phyloP scores from a whole-genome alignment of 495 filamentous ascomycete species.

The Viridothelium virens region DNA sequence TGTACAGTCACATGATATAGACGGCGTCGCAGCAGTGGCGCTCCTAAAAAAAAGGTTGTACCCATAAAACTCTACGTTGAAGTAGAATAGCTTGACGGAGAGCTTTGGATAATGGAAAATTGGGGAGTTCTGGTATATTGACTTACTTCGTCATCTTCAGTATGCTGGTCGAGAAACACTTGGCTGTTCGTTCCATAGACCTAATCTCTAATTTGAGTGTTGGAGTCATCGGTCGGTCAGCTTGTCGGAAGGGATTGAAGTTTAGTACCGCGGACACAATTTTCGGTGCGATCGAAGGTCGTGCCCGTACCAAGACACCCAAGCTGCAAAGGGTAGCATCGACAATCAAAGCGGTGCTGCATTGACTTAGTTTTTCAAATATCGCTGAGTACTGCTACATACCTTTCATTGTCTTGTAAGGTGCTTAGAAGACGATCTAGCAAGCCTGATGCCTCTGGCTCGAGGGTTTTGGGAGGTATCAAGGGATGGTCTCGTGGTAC shows the following conservation, averaged over 20 bases:
- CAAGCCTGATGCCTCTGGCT: slow-evolving; percentile 83
- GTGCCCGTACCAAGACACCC: slow-evolving; percentile 66
- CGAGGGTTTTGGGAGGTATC: slow-evolving; percentile 67
- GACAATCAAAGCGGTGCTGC: slow-evolving; percentile 78
- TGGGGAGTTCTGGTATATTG: too few species aligned
- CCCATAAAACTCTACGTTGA: too few species aligned
- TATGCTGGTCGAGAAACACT: slow-evolving; percentile 71
- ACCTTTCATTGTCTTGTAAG: slow-evolving; percentile 81
- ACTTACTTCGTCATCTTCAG: slow-evolving; percentile 48
- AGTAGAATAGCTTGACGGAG: too few species aligned
- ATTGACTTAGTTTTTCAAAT: slow-evolving; percentile 13
- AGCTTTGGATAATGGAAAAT: too few species aligned
- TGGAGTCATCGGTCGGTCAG: slow-evolving; percentile 66
- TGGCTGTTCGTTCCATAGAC: slow-evolving; percentile 89
- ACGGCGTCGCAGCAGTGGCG: too few species aligned
- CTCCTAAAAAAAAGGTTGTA: too few species aligned
- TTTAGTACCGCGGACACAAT: slow-evolving; percentile 77
- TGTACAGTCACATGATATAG: too few species aligned
- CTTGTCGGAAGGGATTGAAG: slow-evolving; percentile 81
- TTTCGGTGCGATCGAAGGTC: slow-evolving; percentile 71
- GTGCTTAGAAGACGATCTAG: slow-evolving; percentile 82
- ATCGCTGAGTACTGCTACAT: slow-evolving; percentile 26
- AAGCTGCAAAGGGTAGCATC: slow-evolving; percentile 88
- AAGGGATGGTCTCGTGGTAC: slow-evolving; percentile 75
- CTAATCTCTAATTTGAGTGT: slow-evolving; percentile 72